Base-by-base conservation (phyloP, 2,329 filamentous ascomycete species). In the Exophiala mesophila region DNA sequence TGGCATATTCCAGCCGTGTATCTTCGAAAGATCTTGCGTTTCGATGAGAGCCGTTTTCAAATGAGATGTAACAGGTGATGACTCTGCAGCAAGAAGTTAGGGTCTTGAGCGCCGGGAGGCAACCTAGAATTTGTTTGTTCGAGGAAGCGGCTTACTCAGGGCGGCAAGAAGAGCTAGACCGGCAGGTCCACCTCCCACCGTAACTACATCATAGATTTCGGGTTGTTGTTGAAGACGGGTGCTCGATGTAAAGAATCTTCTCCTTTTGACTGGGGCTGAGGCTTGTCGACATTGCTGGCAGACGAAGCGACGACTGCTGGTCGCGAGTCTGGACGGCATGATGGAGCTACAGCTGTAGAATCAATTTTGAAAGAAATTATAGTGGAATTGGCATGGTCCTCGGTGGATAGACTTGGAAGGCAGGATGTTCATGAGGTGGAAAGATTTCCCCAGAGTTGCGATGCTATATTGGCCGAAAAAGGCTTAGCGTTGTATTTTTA, bases 161-260 rank as follows among this genome's bases (percentile, higher is more conserved):
- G 85, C 83, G 47, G 85, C 78, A 42, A 89, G 68, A 21, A 94
- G 76, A 58, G 88, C 94, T 44, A 98, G 73, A 41, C 90, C 90
- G 32, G 88, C 88, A 17, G 89, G 88, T 4, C 89, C 88, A 49
- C 88, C 89, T 48, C 88, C 88, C 40, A 95, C 84, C 57, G 88
- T 92, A 50, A 95, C 87, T 21, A 95, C 84, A 76, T 95, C 88
- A 70, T 92, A 96, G 57, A 95, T 81, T 53, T 94, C 85, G 8
- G 80, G 78, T 12, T 26, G 6, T 8, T 33, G 20, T n/a, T 36
- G 26, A 3, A 42, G 41, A 26, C 23, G 23, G 12, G 23, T 26
- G 12, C 20, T 33, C 13, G 38, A 34, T 12, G 44, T 44, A 32
- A 30, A 21, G 36, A 54, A 47, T 28, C 49, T 36, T 39, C 49